phyloP scores from a whole-genome alignment of 345 rosid genomes.

The Brassica carinata region DNA sequence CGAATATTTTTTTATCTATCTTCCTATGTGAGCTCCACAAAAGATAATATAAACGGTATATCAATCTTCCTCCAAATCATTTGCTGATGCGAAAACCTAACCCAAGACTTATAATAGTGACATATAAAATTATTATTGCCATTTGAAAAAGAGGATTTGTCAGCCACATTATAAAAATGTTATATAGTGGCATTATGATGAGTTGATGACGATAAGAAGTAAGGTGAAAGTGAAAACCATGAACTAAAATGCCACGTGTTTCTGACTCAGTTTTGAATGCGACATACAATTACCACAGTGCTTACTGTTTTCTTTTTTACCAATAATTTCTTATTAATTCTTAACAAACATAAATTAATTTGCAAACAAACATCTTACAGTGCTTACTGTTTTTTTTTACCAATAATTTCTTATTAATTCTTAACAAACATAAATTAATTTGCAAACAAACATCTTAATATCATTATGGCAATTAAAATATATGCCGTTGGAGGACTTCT shows the following conservation, averaged over 20 bases:
- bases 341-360: not conserved
- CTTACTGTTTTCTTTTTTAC: not conserved
- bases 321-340: not conserved
- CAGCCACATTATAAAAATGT: slow-evolving; percentile 20
- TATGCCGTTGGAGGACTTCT: not conserved
- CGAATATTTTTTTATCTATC: not conserved
- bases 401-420: not conserved
- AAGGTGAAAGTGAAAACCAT: slow-evolving; percentile 32
- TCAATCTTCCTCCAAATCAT: slow-evolving; percentile 6
- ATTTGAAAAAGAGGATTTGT: slow-evolving; percentile 3
- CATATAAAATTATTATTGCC: not conserved
- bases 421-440: not conserved
- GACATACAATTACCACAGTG: slow-evolving; percentile 11
- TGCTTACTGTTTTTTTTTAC: not conserved
- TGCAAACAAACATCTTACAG: not conserved
- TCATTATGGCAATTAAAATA: not conserved
- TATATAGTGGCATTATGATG: not conserved
- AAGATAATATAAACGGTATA: slow-evolving; percentile 2
- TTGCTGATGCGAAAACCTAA: slow-evolving; percentile 40
- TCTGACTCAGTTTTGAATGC: slow-evolving; percentile 41
- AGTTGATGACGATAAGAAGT: slow-evolving; percentile 9
- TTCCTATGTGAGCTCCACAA: slow-evolving; percentile 30
- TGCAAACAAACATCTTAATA: not conserved
- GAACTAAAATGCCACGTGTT: slow-evolving; percentile 22
- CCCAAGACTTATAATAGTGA: slow-evolving; percentile 17